Base-by-base conservation (phyloP, 106 monocot genomes). In the Acanthochlamys bracteata region DNA sequence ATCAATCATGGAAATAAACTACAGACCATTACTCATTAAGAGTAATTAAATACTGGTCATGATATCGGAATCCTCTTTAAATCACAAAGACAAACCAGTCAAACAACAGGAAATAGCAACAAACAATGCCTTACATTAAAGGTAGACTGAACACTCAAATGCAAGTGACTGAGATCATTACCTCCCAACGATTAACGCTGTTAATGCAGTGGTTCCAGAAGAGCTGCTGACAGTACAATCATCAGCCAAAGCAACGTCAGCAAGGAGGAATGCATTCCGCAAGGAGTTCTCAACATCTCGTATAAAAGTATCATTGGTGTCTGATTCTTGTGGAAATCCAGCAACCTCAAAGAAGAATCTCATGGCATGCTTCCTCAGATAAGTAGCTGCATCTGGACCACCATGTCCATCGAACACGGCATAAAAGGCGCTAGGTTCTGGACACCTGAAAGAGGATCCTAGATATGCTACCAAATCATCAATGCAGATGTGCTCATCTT, bases 401-500 rank as follows among this genome's bases (percentile, higher is more conserved):
- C 83, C 91, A 81, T 92, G 91, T 0, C 91, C 91, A 84, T 92
- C 91, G 73, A 92, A 92, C 45, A 68, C 75, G 61, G 68, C 68
- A 61, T 68, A 75, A 21, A 75, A 75, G 21, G 75, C 75, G 4
- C 62, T 68, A 6, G 75, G 76, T 23, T 20, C 49, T 11, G 76
- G 64, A 21, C 62, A 70, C n/a, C 42, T 57, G 20, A 70, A 23
- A 21, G 63, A 15, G 14, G 75, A 55, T 25, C 63, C 75, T 4
- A 75, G 15, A 46, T 75, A 61, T 7, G 67, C 16, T 11, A 60
- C 49, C 16, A 75, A 62, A 55, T 75, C 75, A 63, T 75, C 75
- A 13, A 75, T 56, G 22, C 75, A 26, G 46, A 75, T 75, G 61
- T 75, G 75, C 43, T 75, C 68, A 55, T 75, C 75, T 61, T 75